These are phyloP conservation scores for Cyclotella sp. DNA, from an alignment of 108 stramenopile species.

Conservation along the genomic window DNA sequence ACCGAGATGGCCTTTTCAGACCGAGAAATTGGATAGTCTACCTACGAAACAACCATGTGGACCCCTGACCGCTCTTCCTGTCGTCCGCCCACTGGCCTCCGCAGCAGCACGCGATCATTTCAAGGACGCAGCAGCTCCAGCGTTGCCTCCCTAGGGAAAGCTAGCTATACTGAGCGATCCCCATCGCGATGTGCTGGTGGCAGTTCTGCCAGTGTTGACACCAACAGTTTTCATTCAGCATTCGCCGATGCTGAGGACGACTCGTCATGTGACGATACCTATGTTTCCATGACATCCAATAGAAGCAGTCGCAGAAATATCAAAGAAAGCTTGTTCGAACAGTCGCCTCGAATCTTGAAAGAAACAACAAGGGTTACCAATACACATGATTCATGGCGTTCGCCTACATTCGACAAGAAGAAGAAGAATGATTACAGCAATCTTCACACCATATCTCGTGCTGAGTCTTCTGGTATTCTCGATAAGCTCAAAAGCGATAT, in stretches of 20 bases:
- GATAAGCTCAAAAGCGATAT: constrained; percentile 44
- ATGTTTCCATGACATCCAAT: constrained; percentile 29
- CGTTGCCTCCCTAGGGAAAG: background rate
- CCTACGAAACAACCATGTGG: background rate
- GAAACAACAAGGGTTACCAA: constrained; percentile 22
- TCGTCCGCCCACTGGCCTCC: background rate
- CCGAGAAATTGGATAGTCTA: background rate
- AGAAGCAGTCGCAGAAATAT: background rate
- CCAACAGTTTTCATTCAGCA: background rate
- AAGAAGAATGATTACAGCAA: constrained; percentile 14
- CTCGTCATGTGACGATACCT: constrained; percentile 35
- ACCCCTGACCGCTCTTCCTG: background rate
- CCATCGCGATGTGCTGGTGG: background rate
- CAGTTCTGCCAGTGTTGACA: background rate
- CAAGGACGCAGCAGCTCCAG: background rate
- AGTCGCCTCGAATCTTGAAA: constrained; percentile 11
- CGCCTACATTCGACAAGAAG: background rate
- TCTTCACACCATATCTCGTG: background rate
- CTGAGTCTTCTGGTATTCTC: constrained; percentile 22
- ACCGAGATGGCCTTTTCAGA: background rate
- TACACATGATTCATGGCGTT: background rate
- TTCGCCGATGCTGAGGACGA: constrained; percentile 19
- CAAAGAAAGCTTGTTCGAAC: constrained; percentile 10
- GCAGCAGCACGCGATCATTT: background rate
- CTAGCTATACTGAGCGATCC: constrained; percentile 9